Base-by-base conservation (phyloP, 176 grass and related monocot genomes). In the Tillandsia fasciculata region DNA sequence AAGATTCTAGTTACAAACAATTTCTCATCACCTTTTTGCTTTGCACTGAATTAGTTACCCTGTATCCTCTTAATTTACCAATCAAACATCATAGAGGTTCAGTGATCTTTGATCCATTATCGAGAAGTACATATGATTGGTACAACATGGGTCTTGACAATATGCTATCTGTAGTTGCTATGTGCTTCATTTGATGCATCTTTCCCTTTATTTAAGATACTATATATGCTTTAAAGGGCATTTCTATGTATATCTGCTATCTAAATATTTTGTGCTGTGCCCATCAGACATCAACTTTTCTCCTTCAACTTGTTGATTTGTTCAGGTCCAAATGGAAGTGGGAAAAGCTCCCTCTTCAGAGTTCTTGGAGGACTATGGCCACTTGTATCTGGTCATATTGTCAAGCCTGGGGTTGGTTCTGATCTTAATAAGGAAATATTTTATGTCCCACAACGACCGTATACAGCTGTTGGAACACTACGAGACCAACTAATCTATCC, bases 341-440 rank as follows among this genome's bases (percentile, higher is more conserved):
- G 94, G 50, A 99, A 99, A 83, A 99, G 94, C 78, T 99, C 94
- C 79, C 89, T 99, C 78, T 99, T 99, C 58, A 74, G 94, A 67
- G 94, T 99, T 52, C 94, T 99, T 85, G 94, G 94, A 11, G 94
- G 94, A 67, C 78, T 99, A 23, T 99, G 94, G 94, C 94, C 94
- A 51, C 80, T 99, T 15, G 77, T 99, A 72, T 90, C 94, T 78
- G 94, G 94, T 70, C 77, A 93, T 78, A 99, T 99, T 93, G 86
- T 87, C 71, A 99, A 99, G 79, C 94, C 94, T 79, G 94, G 94
- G 77, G 82, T 99, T 78, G 94, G 94, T 78, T 92, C 87, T 6
- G 87, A 99, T 90, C 89, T 99, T 59, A 99, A 99, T 74, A 99
- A 99, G 82, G 94, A 99, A 80, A 99, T 99, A 20, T 99, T 99